Base-by-base conservation (phyloP, 2,329 filamentous ascomycete genomes). In the Cercospora citrullina region DNA sequence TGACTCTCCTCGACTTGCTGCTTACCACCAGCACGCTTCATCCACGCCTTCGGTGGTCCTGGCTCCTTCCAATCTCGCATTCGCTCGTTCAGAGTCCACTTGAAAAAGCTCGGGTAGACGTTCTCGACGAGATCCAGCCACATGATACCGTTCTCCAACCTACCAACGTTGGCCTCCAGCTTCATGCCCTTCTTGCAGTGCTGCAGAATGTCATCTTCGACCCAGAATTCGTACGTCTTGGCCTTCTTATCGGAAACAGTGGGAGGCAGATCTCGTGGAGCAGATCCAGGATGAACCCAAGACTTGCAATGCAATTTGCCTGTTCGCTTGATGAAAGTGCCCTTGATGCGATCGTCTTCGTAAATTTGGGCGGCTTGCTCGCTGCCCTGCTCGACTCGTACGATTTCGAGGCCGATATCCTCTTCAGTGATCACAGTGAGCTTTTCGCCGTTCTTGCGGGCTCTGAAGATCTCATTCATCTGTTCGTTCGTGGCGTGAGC, bases 121-220 rank as follows among this genome's bases (percentile, higher is more conserved):
- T 78, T 72, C 14, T 75, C 75, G 60, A 83, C 73, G 12, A 76
- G 72, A 62, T 84, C 82, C 59, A 80, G 70, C 71, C 75, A 79
- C 65, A 70, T 67, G 51, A 79, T 63, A 26, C 77, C 77, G 18
- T 72, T 65, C 45, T 75, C 73, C 14, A 77, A 68, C 66, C 74
- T 66, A 30, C 72, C 74, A 64, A 80, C 72, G 12, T 66, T 72
- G 5, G 76, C 81, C 39, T 80, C 74, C 59, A 84, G 75, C 75
- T 82, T 84, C 79, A 84, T 79, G 0, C 92, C 91, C 0, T 84
- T 78, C 67, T 86, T 85, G 75, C 91, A 87, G 65, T 86, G 81
- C 30, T 81, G 68, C 18, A 91, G 79, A 2, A 87, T 77, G 4
- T 84, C 78, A 28, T 87, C 85, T 68, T 97, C 93, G 3, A 97